Evolutionary conservation across 441 rosid genomes (phyloP).

Genomic region (Biscutella laevigata): DNA sequence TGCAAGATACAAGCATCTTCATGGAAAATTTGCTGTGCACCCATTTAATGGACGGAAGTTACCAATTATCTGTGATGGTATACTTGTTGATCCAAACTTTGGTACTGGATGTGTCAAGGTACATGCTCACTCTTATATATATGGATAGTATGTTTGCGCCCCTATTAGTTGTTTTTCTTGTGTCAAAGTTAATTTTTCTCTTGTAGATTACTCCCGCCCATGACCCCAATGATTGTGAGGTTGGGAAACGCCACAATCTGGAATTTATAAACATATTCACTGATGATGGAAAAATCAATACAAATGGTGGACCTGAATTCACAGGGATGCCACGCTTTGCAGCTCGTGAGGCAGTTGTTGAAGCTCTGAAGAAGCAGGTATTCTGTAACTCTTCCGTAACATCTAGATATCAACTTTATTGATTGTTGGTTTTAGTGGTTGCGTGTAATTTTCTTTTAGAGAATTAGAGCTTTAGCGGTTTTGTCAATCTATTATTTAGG

Average conservation of each 20-base stretch:
- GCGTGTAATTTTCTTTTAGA: conserved; percentile 9
- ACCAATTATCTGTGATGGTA: conserved; percentile 69
- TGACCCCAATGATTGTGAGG: conserved; percentile 92
- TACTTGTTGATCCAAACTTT: conserved; percentile 82
- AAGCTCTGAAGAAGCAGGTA: conserved; percentile 66
- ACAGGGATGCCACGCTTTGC: conserved; percentile 76
- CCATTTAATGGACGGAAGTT: conserved; percentile 89
- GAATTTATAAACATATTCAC: conserved; percentile 77
- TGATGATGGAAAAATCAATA: conserved; percentile 88
- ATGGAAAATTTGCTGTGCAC: conserved; percentile 72
- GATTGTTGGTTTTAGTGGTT: conserved; percentile 14
- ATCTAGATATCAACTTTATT: background rate
- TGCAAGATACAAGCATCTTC: conserved; percentile 71
- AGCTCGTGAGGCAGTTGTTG: conserved; percentile 78
- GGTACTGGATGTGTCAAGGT: conserved; percentile 99
- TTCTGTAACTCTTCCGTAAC: background rate
- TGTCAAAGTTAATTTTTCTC: conserved; percentile 9
- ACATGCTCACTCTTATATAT: conserved; percentile 4
- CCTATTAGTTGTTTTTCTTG: background rate
- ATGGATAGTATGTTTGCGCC: conserved; percentile 1
- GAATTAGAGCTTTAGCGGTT: background rate
- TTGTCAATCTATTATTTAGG: conserved; percentile 34
- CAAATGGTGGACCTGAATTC: conserved; percentile 67
- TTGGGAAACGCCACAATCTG: conserved; percentile 79
- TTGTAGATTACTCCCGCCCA: conserved; percentile 91